Evolutionary conservation across 1,284 basidiomycete genomes (phyloP), one percentile per base, ranked within the genome.

Genomic region (Rhizopogon parksii): DNA sequence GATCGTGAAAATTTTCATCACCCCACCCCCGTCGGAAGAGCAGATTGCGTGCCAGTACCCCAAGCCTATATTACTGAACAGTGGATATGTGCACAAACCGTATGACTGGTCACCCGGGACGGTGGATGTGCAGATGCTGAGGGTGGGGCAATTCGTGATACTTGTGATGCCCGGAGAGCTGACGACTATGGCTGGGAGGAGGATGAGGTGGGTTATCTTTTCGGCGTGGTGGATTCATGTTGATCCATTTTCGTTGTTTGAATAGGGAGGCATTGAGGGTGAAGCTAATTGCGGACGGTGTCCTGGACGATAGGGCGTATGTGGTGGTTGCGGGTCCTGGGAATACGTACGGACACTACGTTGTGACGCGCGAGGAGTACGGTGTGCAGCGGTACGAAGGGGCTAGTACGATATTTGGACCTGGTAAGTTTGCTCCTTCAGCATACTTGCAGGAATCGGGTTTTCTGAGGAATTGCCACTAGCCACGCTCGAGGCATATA

Each of bases 21-120:
- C 86, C 6, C 82, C 85, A 19, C 46, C 64, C 1, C 83, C 86
- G 0, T 72, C 72, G 19, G 65, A 71, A 49, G 76, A 77, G 49
- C 87, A 92, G 61, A 71, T 76, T 51, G 79, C 76, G 12, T 91
- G 90, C 65, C 90, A 92, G 50, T 67, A 71, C 58, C 88, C 88
- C n/a, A 91, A 91, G 66, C 85, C 88, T 4, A 85, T 92, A 59
- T 68, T 92, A 19, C 70, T 89, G 27, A 84, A 90, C 61, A 82
- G 80, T 83, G 86, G 84, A 37, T 80, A 74, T 59, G 83, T 85
- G 3, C 71, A 80, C 55, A 59, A 61, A 9, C 88, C 88, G 7
- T 91, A 91, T 64, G 74, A 80, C 53, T 91, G 89, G 89, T 78
- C 84, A 2, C 84, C 87, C 0, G 77, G 74, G 59, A 85, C 80